Base-by-base conservation (phyloP, 306 rosid species). In the Canavalia gladiata region DNA sequence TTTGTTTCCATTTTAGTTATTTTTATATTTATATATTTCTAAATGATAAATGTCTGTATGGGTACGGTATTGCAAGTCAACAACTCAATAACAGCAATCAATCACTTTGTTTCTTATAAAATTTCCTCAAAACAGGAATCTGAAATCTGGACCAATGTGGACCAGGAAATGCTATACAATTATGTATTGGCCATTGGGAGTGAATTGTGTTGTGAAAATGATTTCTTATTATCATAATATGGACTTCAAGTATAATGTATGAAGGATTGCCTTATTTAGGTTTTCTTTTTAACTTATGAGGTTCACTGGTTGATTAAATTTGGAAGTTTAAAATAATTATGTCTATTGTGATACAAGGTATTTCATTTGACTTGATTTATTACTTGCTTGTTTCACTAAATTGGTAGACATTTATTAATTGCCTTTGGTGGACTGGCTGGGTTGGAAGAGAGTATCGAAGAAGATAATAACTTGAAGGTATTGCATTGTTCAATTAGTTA, bases 341-440 rank as follows among this genome's bases (percentile, higher is more conserved):
- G 8, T 37, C 7, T 63, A 8, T 57, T 43, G 30, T 50, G 85
- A 54, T 81, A 68, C 43, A 49, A 25, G 47, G 10, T 58, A 6
- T 57, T 59, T 63, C 11, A 18, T 66, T 55, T 49, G 28, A 68
- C 80, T 55, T 51, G 54, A 78, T 72, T 75, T 45, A 77, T 75
- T 11, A 60, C 76, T 43, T 65, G 63, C 12, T 87, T 82, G 78
- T 76, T 75, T 64, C 55, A 7, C 51, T 75, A 33, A 63, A 72
- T 85, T 84, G 63, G 63, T 80, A 95, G 99, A 88, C 99, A 95
- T 84, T 87, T 95, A 1, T 82, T 93, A 78, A 95, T 95, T 86
- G 90, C 99, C 77, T 95, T 95, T 81, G 98, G 99, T 81, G 99
- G 99, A 82, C 91, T 93, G 86, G 98, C 99, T 82, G 99, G 99